Evolutionary conservation across 768 basidiomycete genomes (phyloP).

Genomic region (Obba rivulosa): DNA sequence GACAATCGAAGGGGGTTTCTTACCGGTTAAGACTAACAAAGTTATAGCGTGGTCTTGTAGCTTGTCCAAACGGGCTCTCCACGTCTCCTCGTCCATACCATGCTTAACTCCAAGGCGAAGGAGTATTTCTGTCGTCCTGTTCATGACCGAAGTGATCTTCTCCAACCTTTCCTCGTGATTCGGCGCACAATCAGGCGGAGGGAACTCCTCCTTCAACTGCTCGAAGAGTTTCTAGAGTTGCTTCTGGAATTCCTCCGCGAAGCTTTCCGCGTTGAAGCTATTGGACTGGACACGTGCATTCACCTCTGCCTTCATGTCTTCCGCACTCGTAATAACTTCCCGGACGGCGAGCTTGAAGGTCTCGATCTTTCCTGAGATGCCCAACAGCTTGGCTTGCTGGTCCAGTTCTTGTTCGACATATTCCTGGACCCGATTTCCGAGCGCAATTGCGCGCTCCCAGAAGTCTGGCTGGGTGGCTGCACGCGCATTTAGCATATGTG

Average conservation of each 20-base stretch:
- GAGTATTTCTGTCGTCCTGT: conserved; percentile 22
- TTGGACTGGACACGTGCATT: conserved; percentile 13
- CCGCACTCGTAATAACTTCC: conserved; percentile 14
- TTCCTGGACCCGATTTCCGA: no score
- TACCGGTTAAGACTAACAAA: background rate
- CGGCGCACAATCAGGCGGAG: conserved; percentile 26
- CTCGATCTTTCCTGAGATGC: background rate
- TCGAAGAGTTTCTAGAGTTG: conserved; percentile 15
- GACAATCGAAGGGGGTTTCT: no score
- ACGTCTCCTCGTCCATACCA: conserved; percentile 21
- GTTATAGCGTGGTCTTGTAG: conserved; percentile 19
- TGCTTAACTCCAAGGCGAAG: conserved; percentile 17
- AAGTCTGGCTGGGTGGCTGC: no score
- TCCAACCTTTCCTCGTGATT: conserved; percentile 21
- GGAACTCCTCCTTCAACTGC: conserved; percentile 22
- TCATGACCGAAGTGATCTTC: conserved; percentile 19
- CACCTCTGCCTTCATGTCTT: conserved; percentile 9
- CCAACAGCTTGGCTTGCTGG: no score
- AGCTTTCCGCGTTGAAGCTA: conserved; percentile 8
- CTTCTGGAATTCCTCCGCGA: no score
- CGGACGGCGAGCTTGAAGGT: conserved; percentile 19
- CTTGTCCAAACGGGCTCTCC: conserved; percentile 16
- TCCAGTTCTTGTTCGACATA: no score
- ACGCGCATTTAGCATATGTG: no score
- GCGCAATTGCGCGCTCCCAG: no score